These are phyloP conservation scores for Aspergillus spinulosporus DNA, from an alignment of 2,329 filamentous ascomycete species.

Conservation along the genomic window DNA sequence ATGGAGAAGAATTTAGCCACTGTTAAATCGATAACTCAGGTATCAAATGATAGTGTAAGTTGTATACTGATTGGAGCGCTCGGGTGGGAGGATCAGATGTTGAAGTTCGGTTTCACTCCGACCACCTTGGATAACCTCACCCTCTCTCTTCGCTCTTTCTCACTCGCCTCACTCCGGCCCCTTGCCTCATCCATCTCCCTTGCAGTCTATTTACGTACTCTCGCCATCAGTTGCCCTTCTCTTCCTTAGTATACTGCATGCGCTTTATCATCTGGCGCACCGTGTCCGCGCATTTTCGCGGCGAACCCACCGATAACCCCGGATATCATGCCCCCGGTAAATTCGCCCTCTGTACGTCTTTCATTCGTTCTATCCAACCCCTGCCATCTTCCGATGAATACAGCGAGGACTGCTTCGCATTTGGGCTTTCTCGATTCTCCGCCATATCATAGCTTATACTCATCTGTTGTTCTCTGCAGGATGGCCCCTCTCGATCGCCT, in stretches of 20 bases:
- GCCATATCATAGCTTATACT: constrained; percentile 2
- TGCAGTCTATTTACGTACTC: background rate
- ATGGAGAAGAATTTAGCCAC: background rate
- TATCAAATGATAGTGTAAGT: background rate
- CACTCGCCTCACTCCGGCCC: background rate
- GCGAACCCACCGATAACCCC: background rate
- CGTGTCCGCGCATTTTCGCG: constrained; percentile 12
- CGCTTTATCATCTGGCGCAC: constrained; percentile 13
- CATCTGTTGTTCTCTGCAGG: constrained; percentile 13
- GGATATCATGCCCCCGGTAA: constrained; percentile 41
- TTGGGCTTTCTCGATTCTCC: constrained; percentile 3
- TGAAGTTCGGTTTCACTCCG: background rate
- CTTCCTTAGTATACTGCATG: constrained; percentile 8
- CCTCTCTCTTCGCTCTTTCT: constrained; percentile 5
- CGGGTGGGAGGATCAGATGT: constrained; percentile 3
- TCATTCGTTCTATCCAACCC: constrained; percentile 3
- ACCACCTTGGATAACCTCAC: no score
- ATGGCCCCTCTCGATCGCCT: constrained; percentile 24
- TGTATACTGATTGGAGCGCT: constrained; percentile 3
- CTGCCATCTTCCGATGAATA: background rate
- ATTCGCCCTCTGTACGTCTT: constrained; percentile 42
- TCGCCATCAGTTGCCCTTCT: background rate
- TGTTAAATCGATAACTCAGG: background rate
- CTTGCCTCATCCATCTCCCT: background rate
- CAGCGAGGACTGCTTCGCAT: background rate